Conservation (phyloP, 306 rosid genomes). For the Trichosanthes cucumerina region DNA sequence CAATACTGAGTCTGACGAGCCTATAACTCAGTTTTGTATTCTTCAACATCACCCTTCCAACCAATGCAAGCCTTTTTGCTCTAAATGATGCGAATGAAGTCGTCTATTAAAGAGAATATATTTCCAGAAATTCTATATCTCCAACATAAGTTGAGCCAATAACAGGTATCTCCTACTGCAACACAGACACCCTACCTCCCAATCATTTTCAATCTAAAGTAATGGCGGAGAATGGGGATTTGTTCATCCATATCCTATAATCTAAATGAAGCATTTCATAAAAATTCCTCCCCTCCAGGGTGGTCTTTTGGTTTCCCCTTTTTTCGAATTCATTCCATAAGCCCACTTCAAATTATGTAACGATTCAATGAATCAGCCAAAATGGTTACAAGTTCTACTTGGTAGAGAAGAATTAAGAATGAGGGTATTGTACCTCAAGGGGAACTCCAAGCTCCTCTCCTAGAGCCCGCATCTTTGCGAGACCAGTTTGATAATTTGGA, state of each 20-base stretch:
- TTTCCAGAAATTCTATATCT: neutral
- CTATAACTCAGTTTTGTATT: neutral
- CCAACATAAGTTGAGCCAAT: neutral
- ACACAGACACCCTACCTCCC: neutral
- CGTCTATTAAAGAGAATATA: neutral
- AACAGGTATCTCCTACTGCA: neutral
- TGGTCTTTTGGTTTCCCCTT: neutral
- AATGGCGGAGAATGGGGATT: neutral
- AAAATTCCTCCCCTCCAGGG: neutral
- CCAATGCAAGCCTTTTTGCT: neutral
- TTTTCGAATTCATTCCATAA: neutral
- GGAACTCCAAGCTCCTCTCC: conserved; percentile 78
- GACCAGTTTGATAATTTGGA: conserved; percentile 79
- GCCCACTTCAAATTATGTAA: neutral
- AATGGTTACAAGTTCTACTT: neutral
- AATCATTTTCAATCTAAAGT: neutral
- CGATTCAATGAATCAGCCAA: neutral
- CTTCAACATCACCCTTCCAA: neutral
- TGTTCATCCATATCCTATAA: neutral
- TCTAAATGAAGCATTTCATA: neutral
- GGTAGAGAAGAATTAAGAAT: neutral
- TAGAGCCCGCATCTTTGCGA: conserved; percentile 60
- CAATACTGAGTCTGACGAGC: neutral
- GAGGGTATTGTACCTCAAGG: conserved; percentile 42
- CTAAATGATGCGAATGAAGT: neutral